phyloP scores from a whole-genome alignment of 2,329 filamentous ascomycete genomes.

The Penicillium sp. region DNA sequence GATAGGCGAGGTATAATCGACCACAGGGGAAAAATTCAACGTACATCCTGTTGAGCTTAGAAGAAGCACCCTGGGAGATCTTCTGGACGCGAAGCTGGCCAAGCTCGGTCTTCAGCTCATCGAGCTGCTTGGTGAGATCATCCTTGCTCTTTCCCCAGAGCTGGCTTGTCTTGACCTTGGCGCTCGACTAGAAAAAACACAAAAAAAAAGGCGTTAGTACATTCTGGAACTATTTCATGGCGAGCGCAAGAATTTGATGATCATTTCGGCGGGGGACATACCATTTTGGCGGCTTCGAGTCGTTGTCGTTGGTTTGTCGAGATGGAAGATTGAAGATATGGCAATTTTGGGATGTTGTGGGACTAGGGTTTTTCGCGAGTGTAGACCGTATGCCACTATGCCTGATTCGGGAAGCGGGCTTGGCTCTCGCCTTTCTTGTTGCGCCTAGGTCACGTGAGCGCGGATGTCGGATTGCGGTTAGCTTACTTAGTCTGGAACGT shows the following conservation, averaged over 20 bases:
- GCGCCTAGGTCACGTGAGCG: constrained; percentile 1
- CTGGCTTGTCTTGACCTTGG: constrained; percentile 87
- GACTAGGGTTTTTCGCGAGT: constrained; percentile 41
- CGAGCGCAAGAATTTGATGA: background rate
- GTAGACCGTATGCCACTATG: constrained; percentile 12
- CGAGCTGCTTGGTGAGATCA: constrained; percentile 91
- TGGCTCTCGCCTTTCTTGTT: background rate
- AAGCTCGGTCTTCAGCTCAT: constrained; percentile 93
- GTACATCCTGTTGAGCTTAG: constrained; percentile 98
- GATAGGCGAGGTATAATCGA: background rate
- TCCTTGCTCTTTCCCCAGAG: constrained; percentile 99
- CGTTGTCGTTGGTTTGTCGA: constrained; percentile 45
- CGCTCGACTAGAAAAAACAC: constrained; percentile 50
- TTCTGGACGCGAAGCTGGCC: constrained; percentile 97
- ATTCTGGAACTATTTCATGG: constrained; percentile 15
- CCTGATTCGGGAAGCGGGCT: background rate
- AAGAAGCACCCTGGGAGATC: constrained; percentile 85
- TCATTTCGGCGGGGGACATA: constrained; percentile 25
- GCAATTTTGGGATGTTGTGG: constrained; percentile 38
- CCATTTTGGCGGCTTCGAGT: constrained; percentile 41
- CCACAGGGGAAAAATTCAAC: constrained; percentile 30
- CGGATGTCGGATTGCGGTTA: background rate
- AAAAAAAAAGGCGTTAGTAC: constrained; percentile 17
- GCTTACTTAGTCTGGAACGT: background rate
- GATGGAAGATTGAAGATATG: constrained; percentile 41